Conservation (phyloP, 176 grass and related monocot species). For the Chloris gayana region DNA sequence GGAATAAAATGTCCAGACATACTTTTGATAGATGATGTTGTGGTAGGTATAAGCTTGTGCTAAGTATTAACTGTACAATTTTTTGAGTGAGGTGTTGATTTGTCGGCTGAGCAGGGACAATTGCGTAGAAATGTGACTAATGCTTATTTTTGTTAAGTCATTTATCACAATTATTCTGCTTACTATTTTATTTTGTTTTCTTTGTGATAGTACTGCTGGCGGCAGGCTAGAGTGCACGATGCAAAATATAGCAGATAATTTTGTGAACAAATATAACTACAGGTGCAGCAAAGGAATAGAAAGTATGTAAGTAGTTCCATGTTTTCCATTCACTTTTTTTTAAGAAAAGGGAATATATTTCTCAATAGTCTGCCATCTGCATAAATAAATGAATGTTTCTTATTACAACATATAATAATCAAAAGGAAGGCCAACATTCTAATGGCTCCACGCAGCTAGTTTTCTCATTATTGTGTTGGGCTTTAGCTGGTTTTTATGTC, state of each 20-base stretch:
- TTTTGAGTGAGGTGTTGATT: not conserved
- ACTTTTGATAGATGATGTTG: conserved; percentile 8
- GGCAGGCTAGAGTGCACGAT: conserved; percentile 96
- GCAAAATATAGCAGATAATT: conserved; percentile 96
- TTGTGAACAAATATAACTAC: conserved; percentile 71
- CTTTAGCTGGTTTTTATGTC: conserved; percentile 35
- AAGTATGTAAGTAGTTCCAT: conserved; percentile 72
- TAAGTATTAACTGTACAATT: not conserved
- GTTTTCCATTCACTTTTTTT: conserved; percentile 11
- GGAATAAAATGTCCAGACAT: not conserved
- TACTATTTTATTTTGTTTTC: conserved; percentile 19
- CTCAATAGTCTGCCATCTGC: not conserved
- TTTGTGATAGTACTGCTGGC: conserved; percentile 61
- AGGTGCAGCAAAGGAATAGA: conserved; percentile 73
- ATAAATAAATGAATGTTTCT: not conserved
- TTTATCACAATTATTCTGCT: conserved; percentile 18
- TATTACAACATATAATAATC: not conserved
- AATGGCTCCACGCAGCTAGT: not conserved
- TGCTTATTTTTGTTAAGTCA: conserved; percentile 14
- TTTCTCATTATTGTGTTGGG: conserved; percentile 16
- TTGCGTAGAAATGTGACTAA: not conserved
- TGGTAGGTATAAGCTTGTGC: not conserved
- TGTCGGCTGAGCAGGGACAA: not conserved
- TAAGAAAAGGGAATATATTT: not conserved
- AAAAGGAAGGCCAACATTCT: not conserved